These are phyloP conservation scores for Luffa acutangula DNA, from an alignment of 306 rosid genomes.

Conservation along the genomic window DNA sequence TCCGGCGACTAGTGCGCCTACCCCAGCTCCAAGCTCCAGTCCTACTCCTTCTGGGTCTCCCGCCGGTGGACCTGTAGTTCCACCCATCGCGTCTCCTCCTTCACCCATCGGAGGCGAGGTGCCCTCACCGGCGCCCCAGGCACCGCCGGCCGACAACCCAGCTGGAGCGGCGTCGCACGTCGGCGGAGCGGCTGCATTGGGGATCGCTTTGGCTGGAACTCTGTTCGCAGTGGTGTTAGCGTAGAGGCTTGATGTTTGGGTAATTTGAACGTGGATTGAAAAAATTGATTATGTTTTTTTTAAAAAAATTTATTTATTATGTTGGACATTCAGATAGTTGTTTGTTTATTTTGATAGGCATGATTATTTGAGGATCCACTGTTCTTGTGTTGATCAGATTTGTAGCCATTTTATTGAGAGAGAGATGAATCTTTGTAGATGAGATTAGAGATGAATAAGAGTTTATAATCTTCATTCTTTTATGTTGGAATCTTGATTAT, in stretches of 20 bases:
- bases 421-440: neutral
- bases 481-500: too few species aligned
- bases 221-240: conserved; percentile 2
- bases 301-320: neutral
- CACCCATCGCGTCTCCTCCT: neutral
- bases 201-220: neutral
- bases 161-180: conserved; percentile 4
- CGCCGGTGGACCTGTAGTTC: neutral
- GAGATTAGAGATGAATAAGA: neutral
- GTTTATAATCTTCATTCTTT: neutral
- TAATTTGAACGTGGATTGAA: neutral
- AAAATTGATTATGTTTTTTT: neutral
- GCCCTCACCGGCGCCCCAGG: neutral
- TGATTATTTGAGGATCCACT: neutral
- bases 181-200: neutral
- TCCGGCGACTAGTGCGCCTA: neutral
- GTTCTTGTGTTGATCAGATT: neutral
- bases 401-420: neutral
- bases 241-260: neutral
- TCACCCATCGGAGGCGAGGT: neutral
- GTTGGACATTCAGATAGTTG: neutral
- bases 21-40: neutral
- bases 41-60: conserved; percentile 3
- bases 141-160: neutral
- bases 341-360: neutral